Conservation (phyloP, 2,329 filamentous ascomycete species). For the Geoglossum cookeanum region DNA sequence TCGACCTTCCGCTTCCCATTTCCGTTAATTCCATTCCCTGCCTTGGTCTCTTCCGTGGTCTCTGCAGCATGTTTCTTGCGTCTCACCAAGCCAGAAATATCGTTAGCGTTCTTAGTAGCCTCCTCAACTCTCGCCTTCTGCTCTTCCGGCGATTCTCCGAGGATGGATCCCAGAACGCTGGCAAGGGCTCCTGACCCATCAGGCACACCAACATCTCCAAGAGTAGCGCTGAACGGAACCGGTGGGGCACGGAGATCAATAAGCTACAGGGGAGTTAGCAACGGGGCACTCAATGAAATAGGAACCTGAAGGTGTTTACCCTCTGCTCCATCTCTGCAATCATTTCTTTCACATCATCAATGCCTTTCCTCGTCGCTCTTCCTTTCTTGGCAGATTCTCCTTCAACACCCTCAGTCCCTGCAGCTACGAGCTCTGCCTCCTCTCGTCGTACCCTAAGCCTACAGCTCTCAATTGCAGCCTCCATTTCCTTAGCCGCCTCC, state of each 20-base stretch:
- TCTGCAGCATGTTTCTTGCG: slow-evolving; percentile 32
- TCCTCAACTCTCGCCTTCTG: slow-evolving; percentile 48
- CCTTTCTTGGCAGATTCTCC: slow-evolving; percentile 31
- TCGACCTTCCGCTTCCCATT: slow-evolving; percentile 15
- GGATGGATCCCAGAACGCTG: slow-evolving; percentile 42
- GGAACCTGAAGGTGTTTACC: slow-evolving; percentile 25
- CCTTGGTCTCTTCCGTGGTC: slow-evolving; percentile 19
- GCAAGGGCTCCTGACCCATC: slow-evolving; percentile 27
- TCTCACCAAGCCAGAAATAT: slow-evolving; percentile 54
- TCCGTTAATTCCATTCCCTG: slow-evolving; percentile 24
- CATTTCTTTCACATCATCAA: slow-evolving; percentile 59
- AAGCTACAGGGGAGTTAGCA: slow-evolving; percentile 27
- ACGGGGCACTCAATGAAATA: not conserved
- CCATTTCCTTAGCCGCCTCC: slow-evolving; percentile 52
- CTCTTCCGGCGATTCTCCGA: slow-evolving; percentile 41
- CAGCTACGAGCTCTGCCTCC: slow-evolving; percentile 43
- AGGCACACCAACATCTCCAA: slow-evolving; percentile 29
- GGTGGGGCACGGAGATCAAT: slow-evolving; percentile 48
- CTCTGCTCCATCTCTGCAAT: slow-evolving; percentile 61
- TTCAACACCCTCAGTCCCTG: slow-evolving; percentile 13
- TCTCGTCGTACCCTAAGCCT: slow-evolving; percentile 51
- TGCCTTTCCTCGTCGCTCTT: slow-evolving; percentile 39
- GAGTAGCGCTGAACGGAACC: slow-evolving; percentile 36
- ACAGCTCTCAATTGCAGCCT: slow-evolving; percentile 54
- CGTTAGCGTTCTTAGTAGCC: slow-evolving; percentile 53